phyloP scores from a whole-genome alignment of 192 early-diverging fungal genomes.

The Gorgonomyces haynaldii region DNA sequence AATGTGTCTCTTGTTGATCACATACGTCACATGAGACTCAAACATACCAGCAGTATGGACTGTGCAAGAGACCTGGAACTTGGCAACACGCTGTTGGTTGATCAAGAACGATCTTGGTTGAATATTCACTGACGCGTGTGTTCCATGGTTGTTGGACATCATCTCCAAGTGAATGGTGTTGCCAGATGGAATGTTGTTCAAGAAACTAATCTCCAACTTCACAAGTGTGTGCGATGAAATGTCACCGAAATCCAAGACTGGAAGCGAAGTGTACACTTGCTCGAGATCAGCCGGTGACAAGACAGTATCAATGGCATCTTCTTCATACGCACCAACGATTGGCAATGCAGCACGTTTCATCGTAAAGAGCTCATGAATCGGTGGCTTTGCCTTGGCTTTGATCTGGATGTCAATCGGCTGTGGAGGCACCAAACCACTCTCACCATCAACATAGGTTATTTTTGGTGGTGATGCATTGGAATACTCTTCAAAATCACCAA shows the following conservation, averaged over 20 bases:
- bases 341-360: no score
- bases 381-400: not conserved
- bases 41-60: slow-evolving; percentile 12
- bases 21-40: slow-evolving; percentile 22
- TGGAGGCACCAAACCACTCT: slow-evolving; percentile 10
- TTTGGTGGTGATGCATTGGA: slow-evolving; percentile 7
- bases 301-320: slow-evolving; percentile 1
- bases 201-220: slow-evolving; percentile 23
- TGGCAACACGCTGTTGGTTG: no score
- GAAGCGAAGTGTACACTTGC: slow-evolving; percentile 20
- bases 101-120: no score
- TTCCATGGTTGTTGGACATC: no score
- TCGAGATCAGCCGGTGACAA: slow-evolving; percentile 23
- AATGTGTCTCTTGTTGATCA: slow-evolving; percentile 39
- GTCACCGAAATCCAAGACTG: slow-evolving; percentile 23
- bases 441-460: not conserved
- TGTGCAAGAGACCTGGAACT: no score
- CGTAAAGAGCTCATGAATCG: no score
- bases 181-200: slow-evolving; percentile 22
- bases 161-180: slow-evolving; percentile 22
- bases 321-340: no score
- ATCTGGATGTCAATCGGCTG: slow-evolving; percentile 5
- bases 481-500: slow-evolving; percentile 30
- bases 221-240: slow-evolving; percentile 31
- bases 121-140: no score